Percentiles rank a stretch among this genome's conserved stretches.
phyloP scores from a whole-genome alignment of 768 basidiomycete species.

The Lactarius sp. region DNA sequence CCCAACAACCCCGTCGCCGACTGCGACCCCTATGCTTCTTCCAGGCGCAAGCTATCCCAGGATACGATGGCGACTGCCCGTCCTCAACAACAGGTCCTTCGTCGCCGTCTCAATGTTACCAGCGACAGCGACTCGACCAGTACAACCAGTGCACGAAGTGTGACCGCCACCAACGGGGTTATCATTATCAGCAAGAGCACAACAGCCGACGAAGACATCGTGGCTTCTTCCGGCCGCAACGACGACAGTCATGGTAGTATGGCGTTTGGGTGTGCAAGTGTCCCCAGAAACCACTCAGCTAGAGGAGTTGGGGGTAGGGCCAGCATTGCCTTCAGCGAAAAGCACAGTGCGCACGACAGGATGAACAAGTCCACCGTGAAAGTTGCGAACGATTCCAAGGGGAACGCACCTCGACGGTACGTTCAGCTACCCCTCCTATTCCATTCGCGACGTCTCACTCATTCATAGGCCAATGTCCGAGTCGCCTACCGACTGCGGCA shows the following conservation, averaged over 20 bases:
- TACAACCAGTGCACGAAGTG: constrained; percentile 56
- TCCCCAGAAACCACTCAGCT: constrained; percentile 56
- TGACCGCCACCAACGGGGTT: constrained; percentile 78
- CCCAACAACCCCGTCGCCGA: constrained; percentile 10
- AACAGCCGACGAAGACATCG: constrained; percentile 93
- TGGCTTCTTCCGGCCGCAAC: constrained; percentile 82
- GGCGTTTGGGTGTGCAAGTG: constrained; percentile 60
- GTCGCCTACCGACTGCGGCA: constrained; percentile 67
- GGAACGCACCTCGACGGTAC: constrained; percentile 42
- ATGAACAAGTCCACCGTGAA: constrained; percentile 61
- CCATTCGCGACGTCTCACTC: not conserved
- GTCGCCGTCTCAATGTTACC: constrained; percentile 53
- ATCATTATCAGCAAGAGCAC: constrained; percentile 96
- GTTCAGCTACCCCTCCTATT: constrained; percentile 24
- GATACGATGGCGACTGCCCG: constrained; percentile 35
- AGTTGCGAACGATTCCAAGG: constrained; percentile 63
- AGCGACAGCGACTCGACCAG: constrained; percentile 43
- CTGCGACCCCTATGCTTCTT: constrained; percentile 19
- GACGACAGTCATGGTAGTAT: constrained; percentile 65
- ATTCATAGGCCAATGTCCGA: constrained; percentile 51
- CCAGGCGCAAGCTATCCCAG: constrained; percentile 53
- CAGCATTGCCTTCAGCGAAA: constrained; percentile 44
- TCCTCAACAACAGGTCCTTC: constrained; percentile 40
- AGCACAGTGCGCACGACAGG: constrained; percentile 52
- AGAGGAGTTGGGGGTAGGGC: constrained; percentile 33